phyloP scores from a whole-genome alignment of 2,329 filamentous ascomycete species.

The Xylariaceae sp. region DNA sequence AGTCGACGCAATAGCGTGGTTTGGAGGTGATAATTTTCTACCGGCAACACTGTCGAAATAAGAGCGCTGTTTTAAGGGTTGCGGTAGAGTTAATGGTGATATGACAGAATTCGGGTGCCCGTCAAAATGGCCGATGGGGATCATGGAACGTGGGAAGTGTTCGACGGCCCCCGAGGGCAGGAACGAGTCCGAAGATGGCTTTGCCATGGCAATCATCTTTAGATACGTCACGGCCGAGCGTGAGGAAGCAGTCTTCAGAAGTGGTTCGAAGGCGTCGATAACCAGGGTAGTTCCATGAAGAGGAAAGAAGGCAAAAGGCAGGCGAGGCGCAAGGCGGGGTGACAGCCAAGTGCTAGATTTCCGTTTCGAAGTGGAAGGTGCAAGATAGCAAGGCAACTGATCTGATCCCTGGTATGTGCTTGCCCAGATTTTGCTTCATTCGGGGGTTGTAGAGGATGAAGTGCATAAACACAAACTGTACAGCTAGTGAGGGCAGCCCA shows the following conservation, averaged over 20 bases:
- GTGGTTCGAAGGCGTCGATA: too few relatives aligned
- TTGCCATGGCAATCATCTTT: conserved; percentile 37
- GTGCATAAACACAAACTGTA: too few relatives aligned
- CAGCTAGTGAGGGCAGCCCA: too few relatives aligned
- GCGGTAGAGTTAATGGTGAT: conserved; percentile 37
- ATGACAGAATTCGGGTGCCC: conserved; percentile 33
- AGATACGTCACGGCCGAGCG: conserved; percentile 2
- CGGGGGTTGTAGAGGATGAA: too few relatives aligned
- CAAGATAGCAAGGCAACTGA: too few relatives aligned
- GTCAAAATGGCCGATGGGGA: conserved; percentile 23
- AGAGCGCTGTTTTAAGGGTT: conserved; percentile 29
- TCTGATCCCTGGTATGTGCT: too few relatives aligned
- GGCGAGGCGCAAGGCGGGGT: too few relatives aligned
- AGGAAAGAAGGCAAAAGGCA: too few relatives aligned
- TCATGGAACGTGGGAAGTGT: conserved; percentile 26
- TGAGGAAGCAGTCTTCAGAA: background rate
- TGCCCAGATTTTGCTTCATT: too few relatives aligned
- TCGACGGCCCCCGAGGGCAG: conserved; percentile 36
- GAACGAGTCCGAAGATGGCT: conserved; percentile 38
- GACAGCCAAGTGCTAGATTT: too few relatives aligned
- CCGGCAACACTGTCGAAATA: conserved; percentile 34
- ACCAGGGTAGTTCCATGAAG: too few relatives aligned
- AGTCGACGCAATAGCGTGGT: conserved; percentile 22
- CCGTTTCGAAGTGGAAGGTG: too few relatives aligned
- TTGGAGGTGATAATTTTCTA: conserved; percentile 18